Base-by-base conservation (phyloP, 345 rosid genomes). In the Eucalyptus rudis region DNA sequence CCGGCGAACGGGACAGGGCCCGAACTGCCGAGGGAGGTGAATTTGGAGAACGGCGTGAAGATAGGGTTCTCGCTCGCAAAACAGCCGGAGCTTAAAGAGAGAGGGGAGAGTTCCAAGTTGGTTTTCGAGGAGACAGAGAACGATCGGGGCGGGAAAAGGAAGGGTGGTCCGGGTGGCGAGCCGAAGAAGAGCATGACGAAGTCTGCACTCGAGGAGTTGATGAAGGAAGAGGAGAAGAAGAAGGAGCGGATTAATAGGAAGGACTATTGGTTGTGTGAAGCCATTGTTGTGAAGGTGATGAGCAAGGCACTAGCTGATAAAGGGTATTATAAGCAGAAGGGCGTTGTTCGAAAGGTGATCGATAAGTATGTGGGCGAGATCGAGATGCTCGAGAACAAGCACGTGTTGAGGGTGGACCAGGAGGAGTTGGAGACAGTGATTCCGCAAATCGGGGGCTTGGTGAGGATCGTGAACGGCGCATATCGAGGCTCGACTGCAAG, bases 351-450 rank as follows among this genome's bases (percentile, higher is more conserved):
- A 91, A 95, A 93, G 92, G 99, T 97, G 88, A 94, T 96, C 49
- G 99, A 98, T 71, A 94, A 91, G 86, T 98, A 97, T 81, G 97
- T 95, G 12, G 99, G 98, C 31, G 99, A 98, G 91, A 93, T 96
- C 25, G 97, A 96, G 91, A 96, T 97, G 96, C 91, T 96, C 33
- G 97, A 96, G 88, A 95, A 90, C 88, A 98, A 96, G 92, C 98
- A 98, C 59, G 91, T 92, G 47, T 88, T 98, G 91, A 92, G 98
- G 89, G 97, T 98, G 86, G 99, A 98, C 92, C 99, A 97, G 89
- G 97, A 94, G 90, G 99, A 98, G 95, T 96, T 98, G 24, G 99
- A 98, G 94, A 98, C 98, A 2, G 99, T 97, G 89, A 94, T 97
- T 89, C 99, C 98, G 0, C 99, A 98, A 87, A 94, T 95, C 47